These are phyloP conservation scores for Trametopsis cervina DNA, from an alignment of 768 basidiomycete species.

Conservation along the genomic window DNA sequence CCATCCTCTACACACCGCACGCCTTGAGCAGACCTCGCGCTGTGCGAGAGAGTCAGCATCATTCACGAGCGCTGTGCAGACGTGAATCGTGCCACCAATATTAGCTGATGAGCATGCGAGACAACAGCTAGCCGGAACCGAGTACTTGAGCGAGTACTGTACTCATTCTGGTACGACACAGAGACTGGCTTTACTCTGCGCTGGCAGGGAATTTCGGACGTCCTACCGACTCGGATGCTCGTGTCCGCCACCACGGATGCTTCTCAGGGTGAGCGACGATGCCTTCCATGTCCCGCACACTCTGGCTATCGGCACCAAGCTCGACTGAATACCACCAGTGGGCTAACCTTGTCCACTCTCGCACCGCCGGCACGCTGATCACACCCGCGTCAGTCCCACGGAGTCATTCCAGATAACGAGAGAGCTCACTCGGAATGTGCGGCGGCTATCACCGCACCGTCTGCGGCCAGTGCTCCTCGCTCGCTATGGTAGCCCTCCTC, in stretches of 20 bases:
- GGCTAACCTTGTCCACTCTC: constrained; percentile 44
- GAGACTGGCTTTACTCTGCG: too few species aligned
- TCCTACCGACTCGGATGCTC: constrained; percentile 13
- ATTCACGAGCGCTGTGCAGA: too few species aligned
- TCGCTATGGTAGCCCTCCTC: constrained; percentile 64
- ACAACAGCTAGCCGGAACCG: too few species aligned
- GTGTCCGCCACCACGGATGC: constrained; percentile 44
- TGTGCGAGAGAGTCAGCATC: too few species aligned
- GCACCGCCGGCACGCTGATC: constrained; percentile 36
- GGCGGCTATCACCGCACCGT: constrained; percentile 52
- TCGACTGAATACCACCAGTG: constrained; percentile 50
- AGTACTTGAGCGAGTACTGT: too few species aligned
- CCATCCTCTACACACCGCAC: too few species aligned
- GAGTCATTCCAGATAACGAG: neutral
- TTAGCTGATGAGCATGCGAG: too few species aligned
- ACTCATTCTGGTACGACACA: too few species aligned
- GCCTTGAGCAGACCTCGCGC: too few species aligned
- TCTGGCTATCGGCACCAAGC: constrained; percentile 47
- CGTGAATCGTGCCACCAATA: too few species aligned
- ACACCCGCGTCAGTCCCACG: neutral
- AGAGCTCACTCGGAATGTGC: constrained; percentile 54
- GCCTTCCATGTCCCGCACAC: constrained; percentile 33
- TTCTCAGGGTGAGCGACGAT: constrained; percentile 30
- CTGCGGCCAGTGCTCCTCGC: constrained; percentile 54
- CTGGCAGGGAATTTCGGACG: too few species aligned